A percentile compares a stretch with the other conserved stretches of the same genome.
These are phyloP conservation scores for Citrus sp. DNA, from an alignment of 345 rosid genomes.

Conservation along the genomic window DNA sequence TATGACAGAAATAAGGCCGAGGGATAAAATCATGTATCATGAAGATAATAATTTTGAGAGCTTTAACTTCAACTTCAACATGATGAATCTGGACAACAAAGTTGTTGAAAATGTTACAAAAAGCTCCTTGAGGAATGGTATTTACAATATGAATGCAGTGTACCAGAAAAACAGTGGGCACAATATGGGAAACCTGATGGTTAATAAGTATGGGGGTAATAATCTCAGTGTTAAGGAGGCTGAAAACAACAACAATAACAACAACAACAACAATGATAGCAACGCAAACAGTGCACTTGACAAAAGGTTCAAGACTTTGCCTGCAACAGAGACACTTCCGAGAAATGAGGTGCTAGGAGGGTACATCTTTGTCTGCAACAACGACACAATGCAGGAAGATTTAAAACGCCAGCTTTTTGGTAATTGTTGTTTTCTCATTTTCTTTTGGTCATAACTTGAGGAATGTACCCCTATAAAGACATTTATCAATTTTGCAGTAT, in stretches of 20 bases:
- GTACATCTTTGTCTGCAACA: constrained; percentile 95
- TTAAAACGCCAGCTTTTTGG: constrained; percentile 92
- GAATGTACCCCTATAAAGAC: not conserved
- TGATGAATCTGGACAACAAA: constrained; percentile 75
- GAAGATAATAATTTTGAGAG: constrained; percentile 72
- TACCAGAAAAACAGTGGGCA: constrained; percentile 65
- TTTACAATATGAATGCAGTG: constrained; percentile 60
- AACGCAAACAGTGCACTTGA: constrained; percentile 45
- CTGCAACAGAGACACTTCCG: constrained; percentile 90
- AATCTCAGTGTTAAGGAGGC: constrained; percentile 46
- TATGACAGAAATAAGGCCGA: constrained; percentile 52
- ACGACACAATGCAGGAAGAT: constrained; percentile 99
- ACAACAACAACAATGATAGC: constrained; percentile 24
- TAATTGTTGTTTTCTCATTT: constrained; percentile 20
- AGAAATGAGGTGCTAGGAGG: constrained; percentile 98
- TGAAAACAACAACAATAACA: constrained; percentile 36
- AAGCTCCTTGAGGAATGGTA: constrained; percentile 45
- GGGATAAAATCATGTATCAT: constrained; percentile 65
- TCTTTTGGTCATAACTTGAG: not conserved
- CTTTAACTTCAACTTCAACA: constrained; percentile 77
- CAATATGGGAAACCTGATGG: constrained; percentile 38
- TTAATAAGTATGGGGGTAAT: constrained; percentile 69
- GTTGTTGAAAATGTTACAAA: constrained; percentile 52
- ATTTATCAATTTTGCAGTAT: not conserved
- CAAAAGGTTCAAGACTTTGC: constrained; percentile 88